Conservation (phyloP, 1,139 yeast species). For the Wickerhamiella pararugosa region DNA sequence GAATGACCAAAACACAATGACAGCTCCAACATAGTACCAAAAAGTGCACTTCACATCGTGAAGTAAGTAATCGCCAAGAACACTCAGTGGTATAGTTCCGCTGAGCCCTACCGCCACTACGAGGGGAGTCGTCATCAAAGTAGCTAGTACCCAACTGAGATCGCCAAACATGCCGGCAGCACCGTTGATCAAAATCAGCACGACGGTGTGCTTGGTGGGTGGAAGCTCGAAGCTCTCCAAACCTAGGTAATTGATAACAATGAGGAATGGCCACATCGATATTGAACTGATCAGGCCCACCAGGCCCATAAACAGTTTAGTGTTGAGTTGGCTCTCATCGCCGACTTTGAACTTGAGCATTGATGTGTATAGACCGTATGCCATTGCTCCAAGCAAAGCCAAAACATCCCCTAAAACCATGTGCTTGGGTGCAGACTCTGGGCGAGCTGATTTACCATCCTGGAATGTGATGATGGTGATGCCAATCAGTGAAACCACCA, state of each 20-base stretch:
- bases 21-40: constrained; percentile 65
- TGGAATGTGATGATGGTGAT: constrained; percentile 54
- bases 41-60: constrained; percentile 47
- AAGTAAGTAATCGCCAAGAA: constrained; percentile 74
- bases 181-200: constrained; percentile 49
- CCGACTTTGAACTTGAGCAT: constrained; percentile 57
- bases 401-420: constrained; percentile 60
- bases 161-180: constrained; percentile 72
- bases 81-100: constrained; percentile 85
- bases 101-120: constrained; percentile 92
- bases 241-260: constrained; percentile 46
- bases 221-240: constrained; percentile 66
- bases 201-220: constrained; percentile 34
- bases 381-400: constrained; percentile 69
- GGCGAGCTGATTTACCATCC: constrained; percentile 10
- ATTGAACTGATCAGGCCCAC: constrained; percentile 74
- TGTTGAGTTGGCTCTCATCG: constrained; percentile 60
- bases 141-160: constrained; percentile 92
- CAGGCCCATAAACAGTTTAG: constrained; percentile 82
- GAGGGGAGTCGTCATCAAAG: constrained; percentile 79
- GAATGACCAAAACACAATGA: constrained; percentile 65
- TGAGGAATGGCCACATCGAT: constrained; percentile 69
- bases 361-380: constrained; percentile 88
- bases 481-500: constrained; percentile 60
- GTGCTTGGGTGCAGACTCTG: constrained; percentile 23